Conservation (phyloP, 164 flowering plant genomes). For the Vitis amurensis region DNA sequence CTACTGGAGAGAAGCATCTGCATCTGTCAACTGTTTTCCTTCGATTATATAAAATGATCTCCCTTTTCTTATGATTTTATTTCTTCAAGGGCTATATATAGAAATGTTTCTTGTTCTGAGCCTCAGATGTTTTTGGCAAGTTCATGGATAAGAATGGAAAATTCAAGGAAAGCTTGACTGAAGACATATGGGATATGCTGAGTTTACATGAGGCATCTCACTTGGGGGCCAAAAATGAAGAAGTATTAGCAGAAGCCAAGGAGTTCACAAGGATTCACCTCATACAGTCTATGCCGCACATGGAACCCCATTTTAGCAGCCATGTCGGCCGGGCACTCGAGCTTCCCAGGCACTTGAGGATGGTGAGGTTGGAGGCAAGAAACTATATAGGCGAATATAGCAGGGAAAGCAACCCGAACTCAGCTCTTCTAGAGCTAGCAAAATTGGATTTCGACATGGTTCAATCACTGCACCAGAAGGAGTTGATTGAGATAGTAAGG, state of each 20-base stretch:
- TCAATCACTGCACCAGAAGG: conserved; percentile 24
- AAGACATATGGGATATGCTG: conserved; percentile 21
- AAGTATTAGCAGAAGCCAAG: conserved; percentile 22
- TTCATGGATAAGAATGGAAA: conserved; percentile 18
- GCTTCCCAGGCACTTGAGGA: conserved; percentile 28
- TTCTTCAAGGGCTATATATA: too few relatives aligned
- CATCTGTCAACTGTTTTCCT: too few relatives aligned
- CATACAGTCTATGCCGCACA: background rate
- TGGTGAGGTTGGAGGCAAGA: conserved; percentile 32
- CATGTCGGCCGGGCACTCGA: conserved; percentile 15
- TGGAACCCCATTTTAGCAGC: background rate
- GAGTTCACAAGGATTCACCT: conserved; percentile 19
- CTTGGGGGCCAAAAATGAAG: conserved; percentile 21
- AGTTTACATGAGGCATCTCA: conserved; percentile 39
- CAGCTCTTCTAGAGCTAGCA: conserved; percentile 22
- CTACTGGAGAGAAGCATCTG: too few relatives aligned
- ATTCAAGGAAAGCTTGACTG: conserved; percentile 18
- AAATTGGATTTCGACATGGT: conserved; percentile 29
- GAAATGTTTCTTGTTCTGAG: background rate
- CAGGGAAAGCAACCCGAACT: background rate
- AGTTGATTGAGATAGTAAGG: conserved; percentile 27
- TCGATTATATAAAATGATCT: too few relatives aligned
- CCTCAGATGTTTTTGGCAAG: conserved; percentile 24
- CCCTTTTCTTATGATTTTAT: too few relatives aligned
- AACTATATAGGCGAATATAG: conserved; percentile 18